Evolutionary conservation across 805 yeast species (phyloP), one percentile per base, ranked within the genome.

Genomic region (Blastobotrys parvus): DNA sequence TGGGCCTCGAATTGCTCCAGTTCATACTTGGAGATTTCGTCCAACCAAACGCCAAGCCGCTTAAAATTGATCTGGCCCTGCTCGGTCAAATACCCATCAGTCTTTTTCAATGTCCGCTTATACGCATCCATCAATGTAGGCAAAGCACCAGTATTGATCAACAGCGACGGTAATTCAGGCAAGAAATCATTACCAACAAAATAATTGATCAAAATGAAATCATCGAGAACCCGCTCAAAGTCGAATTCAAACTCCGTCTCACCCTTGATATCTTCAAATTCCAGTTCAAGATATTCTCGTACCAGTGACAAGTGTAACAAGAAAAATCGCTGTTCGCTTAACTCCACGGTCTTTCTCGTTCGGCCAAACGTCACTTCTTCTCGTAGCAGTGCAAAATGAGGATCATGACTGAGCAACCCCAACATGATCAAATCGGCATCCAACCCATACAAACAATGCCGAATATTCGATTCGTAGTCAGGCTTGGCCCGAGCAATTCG

Each of bases 151-250:
- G 89, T 92, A 59, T 88, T 89, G 51, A 92, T 74, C 60, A 86
- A 89, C 53, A 92, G 71, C 62, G 89, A 95, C 0, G 99, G 98
- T 54, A 94, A 74, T 60, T 92, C 86, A 20, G 99, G 98, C 58
- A 92, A 73, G 78, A 92, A 92, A 72, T 92, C 99, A 59, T 92
- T 92, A 56, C 99, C 99, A 54, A 92, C 86, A 48, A 92, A 95
- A 58, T 86, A 89, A 81, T 87, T 77, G 55, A 90, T 82, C 47
- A 92, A 70, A 50, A 92, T 85, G 53, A 90, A 87, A 62, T 92
- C 99, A 64, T 92, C 99, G 50, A 92, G 65, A 20, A 88, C 72
- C 50, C 89, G 73, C 63, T 92, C 99, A 61, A 92, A 89, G 63
- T 83, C 78, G 56, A 82, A 90, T 7, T 47, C 65, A 54, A 87